phyloP scores from a whole-genome alignment of 441 rosid species.

The Adansonia rubrostipa region DNA sequence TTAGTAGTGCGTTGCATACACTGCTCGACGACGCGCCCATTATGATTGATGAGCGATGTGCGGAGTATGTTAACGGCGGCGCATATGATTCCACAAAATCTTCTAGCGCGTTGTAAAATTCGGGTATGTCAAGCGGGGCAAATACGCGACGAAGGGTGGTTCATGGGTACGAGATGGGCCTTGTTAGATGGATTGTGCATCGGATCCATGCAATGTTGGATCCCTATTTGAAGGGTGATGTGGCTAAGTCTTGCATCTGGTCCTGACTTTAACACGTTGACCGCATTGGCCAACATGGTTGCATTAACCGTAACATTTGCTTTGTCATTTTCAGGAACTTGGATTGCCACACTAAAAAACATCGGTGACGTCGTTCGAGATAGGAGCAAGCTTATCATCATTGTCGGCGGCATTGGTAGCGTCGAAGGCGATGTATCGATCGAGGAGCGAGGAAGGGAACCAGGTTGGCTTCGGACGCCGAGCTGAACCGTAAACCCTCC shows the following conservation, averaged over 20 bases:
- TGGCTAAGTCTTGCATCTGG: conserved; percentile 32
- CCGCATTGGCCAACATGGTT: conserved; percentile 38
- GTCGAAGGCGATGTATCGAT: conserved; percentile 38
- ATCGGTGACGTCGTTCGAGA: conserved; percentile 38
- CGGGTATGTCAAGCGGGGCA: conserved; percentile 38
- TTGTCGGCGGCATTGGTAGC: conserved; percentile 33
- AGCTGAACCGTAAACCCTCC: conserved; percentile 44
- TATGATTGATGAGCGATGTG: conserved; percentile 43
- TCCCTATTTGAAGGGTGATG: conserved; percentile 39
- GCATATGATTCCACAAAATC: conserved; percentile 33
- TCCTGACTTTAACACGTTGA: conserved; percentile 30
- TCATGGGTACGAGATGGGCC: conserved; percentile 25
- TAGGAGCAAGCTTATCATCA: conserved; percentile 23
- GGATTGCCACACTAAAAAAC: conserved; percentile 52
- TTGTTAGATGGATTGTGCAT: too few relatives aligned
- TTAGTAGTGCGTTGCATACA: conserved; percentile 30
- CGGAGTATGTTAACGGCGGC: conserved; percentile 27
- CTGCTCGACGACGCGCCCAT: conserved; percentile 45
- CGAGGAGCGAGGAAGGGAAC: conserved; percentile 42
- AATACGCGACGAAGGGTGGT: conserved; percentile 37
- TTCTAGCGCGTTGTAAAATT: conserved; percentile 47
- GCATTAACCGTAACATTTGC: conserved; percentile 31
- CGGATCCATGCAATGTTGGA: conserved; percentile 37
- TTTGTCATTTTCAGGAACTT: conserved; percentile 33
- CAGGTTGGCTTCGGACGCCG: conserved; percentile 35